A percentile compares a stretch with the other conserved stretches of the same genome.
phyloP scores from a whole-genome alignment of 306 rosid species.

The Inga oerstediana region DNA sequence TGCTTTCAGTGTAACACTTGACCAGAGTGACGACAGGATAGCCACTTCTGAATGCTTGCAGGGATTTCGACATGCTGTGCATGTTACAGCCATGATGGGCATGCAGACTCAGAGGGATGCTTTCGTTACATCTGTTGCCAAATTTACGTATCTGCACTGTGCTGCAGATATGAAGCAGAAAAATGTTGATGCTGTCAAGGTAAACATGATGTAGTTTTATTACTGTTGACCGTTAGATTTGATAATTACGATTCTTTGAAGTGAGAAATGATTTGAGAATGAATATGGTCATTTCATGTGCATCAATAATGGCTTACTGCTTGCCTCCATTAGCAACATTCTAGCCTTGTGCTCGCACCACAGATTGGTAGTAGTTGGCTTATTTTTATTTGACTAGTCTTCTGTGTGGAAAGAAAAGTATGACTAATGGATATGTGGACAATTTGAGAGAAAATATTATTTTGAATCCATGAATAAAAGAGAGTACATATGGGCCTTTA shows the following conservation, averaged over 20 bases:
- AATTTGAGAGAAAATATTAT: no score
- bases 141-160: constrained; percentile 93
- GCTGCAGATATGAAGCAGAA: constrained; percentile 99
- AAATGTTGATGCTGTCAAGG: constrained; percentile 99
- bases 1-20: constrained; percentile 96
- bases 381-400: constrained; percentile 31
- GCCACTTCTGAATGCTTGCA: constrained; percentile 89
- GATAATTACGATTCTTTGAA: background rate
- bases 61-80: constrained; percentile 95
- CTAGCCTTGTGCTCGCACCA: constrained; percentile 18
- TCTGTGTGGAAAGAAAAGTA: constrained; percentile 16
- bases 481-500: no score
- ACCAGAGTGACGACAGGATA: constrained; percentile 94
- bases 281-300: constrained; percentile 12
- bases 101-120: constrained; percentile 99
- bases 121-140: constrained; percentile 96
- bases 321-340: constrained; percentile 7
- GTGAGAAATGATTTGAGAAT: constrained; percentile 17
- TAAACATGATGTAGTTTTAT: constrained; percentile 38
- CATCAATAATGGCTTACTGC: constrained; percentile 1
- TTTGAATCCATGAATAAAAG: no score
- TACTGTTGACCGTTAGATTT: constrained; percentile 24
- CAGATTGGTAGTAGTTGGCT: constrained; percentile 15
- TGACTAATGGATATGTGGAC: background rate
- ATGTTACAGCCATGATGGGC: constrained; percentile 91